Base-by-base conservation (phyloP, 345 rosid species). In the Brassica cretica region DNA sequence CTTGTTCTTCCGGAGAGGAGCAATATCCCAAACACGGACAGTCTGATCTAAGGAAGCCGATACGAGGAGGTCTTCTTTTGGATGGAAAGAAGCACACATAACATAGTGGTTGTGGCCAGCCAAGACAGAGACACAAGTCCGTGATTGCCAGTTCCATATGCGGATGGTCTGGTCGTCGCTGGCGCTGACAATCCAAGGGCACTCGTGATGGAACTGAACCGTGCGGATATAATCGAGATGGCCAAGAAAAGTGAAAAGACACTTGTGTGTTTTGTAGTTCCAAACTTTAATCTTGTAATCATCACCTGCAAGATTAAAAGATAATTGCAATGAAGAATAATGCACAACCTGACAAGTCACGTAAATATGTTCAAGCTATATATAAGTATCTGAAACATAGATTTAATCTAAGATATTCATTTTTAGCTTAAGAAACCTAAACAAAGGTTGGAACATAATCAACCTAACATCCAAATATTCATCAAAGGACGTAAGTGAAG, bases 91-190 rank as follows among this genome's bases (percentile, higher is more conserved):
- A 65, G 99, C 99, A 82, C 98, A 93, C 99, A 95, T 95, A 18
- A 95, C 98, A 87, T 95, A 95, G 78, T 95, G 98, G 75, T 93
- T 91, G 85, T 95, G 98, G 66, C 99, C 99, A 3, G 99, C 93
- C 80, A 95, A 84, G 33, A 93, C 99, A 29, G 98, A 91, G 60
- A 95, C 87, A 79, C 99, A 93, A 58, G 96, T 93, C 14, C 98
- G 88, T 8, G 99, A 95, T 75, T 95, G 99, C 99, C 99, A 93
- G 80, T 95, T 95, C 98, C 99, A 93, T 66, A 95, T 86, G 78
- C 96, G 94, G 59, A 95, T 95, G 65, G 99, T 95, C 84, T 93
- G 99, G 80, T 95, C 99, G 33, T 95, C 96, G 84, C 99, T 93
- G 10, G 99, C 96, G 83, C 99, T 95, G 76, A 95, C 98, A 44